phyloP scores from a whole-genome alignment of 2,329 filamentous ascomycete genomes.

The Mollisia scopiformis region DNA sequence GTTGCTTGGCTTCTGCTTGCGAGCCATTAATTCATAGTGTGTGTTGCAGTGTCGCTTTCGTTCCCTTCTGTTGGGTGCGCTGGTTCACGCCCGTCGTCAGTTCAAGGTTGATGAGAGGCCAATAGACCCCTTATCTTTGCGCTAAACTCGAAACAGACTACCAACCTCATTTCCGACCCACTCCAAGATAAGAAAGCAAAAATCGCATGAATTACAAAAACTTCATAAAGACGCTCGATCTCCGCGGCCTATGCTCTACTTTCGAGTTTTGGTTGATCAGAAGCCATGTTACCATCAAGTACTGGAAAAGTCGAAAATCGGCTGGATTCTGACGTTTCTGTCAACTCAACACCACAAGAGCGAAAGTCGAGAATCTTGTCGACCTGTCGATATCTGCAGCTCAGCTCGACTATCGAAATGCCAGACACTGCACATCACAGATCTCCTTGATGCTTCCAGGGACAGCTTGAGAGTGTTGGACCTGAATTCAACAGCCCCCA shows the following conservation, averaged over 20 bases:
- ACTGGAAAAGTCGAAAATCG: background rate
- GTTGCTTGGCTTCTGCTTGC: background rate
- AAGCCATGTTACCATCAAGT: background rate
- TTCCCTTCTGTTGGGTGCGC: background rate
- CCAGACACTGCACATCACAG: background rate
- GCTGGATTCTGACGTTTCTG: background rate
- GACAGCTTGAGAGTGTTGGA: background rate
- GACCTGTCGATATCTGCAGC: background rate
- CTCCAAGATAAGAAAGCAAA: conserved; percentile 4
- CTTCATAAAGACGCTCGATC: conserved; percentile 1
- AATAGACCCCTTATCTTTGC: conserved; percentile 7
- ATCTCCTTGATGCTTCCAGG: background rate
- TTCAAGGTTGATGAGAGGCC: conserved; percentile 3
- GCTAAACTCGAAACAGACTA: conserved; percentile 8
- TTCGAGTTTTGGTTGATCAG: background rate
- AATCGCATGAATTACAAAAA: conserved; percentile 5
- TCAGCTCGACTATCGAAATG: background rate
- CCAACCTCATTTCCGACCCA: background rate
- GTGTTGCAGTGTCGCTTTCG: background rate
- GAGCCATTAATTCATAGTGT: background rate
- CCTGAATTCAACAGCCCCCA: background rate
- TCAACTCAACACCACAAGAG: background rate
- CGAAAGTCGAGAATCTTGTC: background rate
- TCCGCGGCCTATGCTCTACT: conserved; percentile 6
- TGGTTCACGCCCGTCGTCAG: background rate